Percentiles rank a stretch among this genome's conserved stretches.
Evolutionary conservation across 768 basidiomycete genomes (phyloP).

Genomic region (Leccinellum rugosiceps): DNA sequence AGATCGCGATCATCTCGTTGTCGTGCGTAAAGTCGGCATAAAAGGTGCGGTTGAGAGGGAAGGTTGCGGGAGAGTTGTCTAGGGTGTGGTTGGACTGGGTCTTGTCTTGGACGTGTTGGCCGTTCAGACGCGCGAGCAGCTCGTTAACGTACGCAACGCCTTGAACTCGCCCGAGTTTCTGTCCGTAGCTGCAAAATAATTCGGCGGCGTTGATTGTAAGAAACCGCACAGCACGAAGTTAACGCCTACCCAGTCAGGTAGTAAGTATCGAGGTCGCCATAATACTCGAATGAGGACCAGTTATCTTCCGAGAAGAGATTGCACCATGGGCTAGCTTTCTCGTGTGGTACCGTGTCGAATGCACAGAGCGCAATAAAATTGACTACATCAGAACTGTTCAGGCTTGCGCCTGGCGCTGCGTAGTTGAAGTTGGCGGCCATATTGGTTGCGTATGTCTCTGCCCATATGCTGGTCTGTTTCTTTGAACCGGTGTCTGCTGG

Average conservation of each 20-base stretch:
- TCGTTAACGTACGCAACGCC: conserved; percentile 88
- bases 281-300: conserved; percentile 63
- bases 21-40: background rate
- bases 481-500: conserved; percentile 46
- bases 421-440: conserved; percentile 57
- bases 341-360: conserved; percentile 60
- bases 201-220: background rate
- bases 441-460: conserved; percentile 45
- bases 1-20: background rate
- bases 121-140: conserved; percentile 22
- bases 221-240: background rate
- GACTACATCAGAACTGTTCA: conserved; percentile 51
- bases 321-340: conserved; percentile 61
- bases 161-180: conserved; percentile 63
- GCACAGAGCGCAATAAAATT: conserved; percentile 69
- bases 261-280: conserved; percentile 67
- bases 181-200: conserved; percentile 51
- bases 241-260: conserved; percentile 56
- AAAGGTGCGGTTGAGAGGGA: background rate
- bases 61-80: background rate
- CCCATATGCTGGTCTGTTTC: conserved; percentile 47
- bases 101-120: conserved; percentile 55
- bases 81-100: conserved; percentile 64
- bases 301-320: conserved; percentile 47
- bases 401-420: conserved; percentile 58